phyloP scores from a whole-genome alignment of 208 protist genomes.

The Entamoeba moshkovskii region DNA sequence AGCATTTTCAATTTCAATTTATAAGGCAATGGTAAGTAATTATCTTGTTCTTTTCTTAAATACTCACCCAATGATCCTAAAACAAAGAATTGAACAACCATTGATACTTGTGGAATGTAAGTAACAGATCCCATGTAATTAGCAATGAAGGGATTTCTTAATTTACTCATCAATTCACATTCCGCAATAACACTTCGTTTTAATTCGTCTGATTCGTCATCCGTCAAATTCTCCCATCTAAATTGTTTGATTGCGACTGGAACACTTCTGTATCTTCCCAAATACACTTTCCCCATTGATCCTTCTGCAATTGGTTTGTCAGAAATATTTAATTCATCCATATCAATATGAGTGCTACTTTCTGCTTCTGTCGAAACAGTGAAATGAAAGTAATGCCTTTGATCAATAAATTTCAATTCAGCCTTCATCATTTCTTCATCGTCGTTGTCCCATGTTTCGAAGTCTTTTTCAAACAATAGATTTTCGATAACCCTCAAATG shows the following conservation, averaged over 20 bases:
- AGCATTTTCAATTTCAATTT: background rate
- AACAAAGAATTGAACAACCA: constrained; percentile 1
- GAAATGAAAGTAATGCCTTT: background rate
- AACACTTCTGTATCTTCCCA: background rate
- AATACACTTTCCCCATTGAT: background rate
- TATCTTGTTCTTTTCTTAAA: background rate
- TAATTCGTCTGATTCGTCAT: background rate
- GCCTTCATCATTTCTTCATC: background rate
- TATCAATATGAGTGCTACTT: background rate
- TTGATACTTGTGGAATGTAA: background rate
- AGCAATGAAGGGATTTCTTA: background rate
- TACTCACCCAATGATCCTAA: background rate
- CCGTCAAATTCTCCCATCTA: background rate
- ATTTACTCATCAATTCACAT: constrained; percentile 1
- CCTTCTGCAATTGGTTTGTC: background rate
- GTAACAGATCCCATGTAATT: background rate
- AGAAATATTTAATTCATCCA: background rate
- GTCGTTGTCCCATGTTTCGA: background rate
- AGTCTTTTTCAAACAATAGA: background rate
- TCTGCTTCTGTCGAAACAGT: background rate
- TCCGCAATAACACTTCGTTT: background rate
- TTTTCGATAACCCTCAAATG: background rate
- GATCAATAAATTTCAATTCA: background rate
- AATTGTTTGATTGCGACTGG: background rate
- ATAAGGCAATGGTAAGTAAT: background rate